Base-by-base conservation (phyloP, 2,329 filamentous ascomycete species). In the Ceratocystis alfenasii region DNA sequence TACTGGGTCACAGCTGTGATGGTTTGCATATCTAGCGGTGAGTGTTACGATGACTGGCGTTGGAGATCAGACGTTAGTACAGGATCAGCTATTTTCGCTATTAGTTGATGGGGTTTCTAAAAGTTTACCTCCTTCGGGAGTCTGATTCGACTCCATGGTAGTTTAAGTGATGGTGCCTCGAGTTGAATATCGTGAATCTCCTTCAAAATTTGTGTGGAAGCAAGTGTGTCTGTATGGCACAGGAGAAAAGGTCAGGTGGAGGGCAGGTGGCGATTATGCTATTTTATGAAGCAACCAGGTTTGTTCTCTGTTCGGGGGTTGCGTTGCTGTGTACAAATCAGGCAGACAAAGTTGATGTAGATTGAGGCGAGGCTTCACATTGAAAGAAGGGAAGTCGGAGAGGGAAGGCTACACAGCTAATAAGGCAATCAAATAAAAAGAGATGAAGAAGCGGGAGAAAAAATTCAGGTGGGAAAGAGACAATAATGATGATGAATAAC, bases 21-120 rank as follows among this genome's bases (percentile, higher is more conserved):
- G 64, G 66, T 53, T 61, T 61, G 44, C 50, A 20, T 30, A 59
- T 57, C 44, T 59, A 17, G 55, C 55, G 25, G 55, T 33, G 55
- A 59, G 55, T 6, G 55, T 59, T 22, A 59, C 2, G 17, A 59
- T 30, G 15, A 59, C 55, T 59, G 17, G 36, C 36, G 36, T 41
- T 63, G 4, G 22, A 25, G 48, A 33, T 30, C 20, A 59, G n/a
- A 17, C 20, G 62, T 67, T 50, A 53, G 44, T 57, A 62, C 12
- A 41, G n/a, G 22, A 53, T 2, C 22, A 17, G 10, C 28, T 12
- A 25, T 28, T 22, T 8, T 3, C 8, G 48, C 1, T 2, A 25
- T 5, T 15, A 7, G 20, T 28, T 53, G 48, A 22, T 10, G 17
- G 48, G 12, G 48, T 5, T 22, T 28, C 20, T 28, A 15, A 12